Evolutionary conservation across 331 rosid species (phyloP).

Genomic region (Prunus yedoensis): DNA sequence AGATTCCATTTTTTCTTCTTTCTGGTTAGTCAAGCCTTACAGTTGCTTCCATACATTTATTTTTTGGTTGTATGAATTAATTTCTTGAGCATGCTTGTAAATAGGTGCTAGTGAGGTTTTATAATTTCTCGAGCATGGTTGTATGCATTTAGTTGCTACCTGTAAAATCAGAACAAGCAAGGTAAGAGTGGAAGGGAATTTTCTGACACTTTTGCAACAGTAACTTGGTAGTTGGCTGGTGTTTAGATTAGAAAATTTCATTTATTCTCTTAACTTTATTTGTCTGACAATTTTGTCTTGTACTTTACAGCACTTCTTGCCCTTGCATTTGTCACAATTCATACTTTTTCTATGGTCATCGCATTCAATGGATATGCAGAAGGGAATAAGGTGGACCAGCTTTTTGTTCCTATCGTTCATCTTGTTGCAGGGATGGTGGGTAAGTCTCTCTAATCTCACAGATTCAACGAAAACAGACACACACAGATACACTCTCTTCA

Average conservation of each 20-base stretch:
- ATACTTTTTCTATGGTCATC: conserved; percentile 94
- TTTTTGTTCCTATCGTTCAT: conserved; percentile 79
- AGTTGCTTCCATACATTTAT: conserved; percentile 9
- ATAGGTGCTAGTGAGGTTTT: neutral
- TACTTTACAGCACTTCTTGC: conserved; percentile 73
- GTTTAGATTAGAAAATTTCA: neutral
- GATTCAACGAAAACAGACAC: neutral
- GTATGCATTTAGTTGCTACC: neutral
- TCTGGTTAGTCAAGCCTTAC: conserved; percentile 52
- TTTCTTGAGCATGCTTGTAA: neutral
- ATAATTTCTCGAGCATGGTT: neutral
- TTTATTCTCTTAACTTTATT: neutral
- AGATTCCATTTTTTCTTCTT: conserved; percentile 83
- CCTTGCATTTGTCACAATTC: conserved; percentile 89
- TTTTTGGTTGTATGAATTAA: neutral
- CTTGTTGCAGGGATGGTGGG: conserved; percentile 80
- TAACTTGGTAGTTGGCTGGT: conserved; percentile 4
- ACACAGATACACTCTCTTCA: neutral
- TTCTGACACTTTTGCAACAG: neutral
- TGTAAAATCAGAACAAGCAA: neutral
- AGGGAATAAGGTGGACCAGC: conserved; percentile 68
- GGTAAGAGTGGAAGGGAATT: neutral
- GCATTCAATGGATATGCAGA: conserved; percentile 91
- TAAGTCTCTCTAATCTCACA: conserved; percentile 32
- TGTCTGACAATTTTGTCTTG: conserved; percentile 11